Percentiles rank a stretch among this genome's conserved stretches.
phyloP scores from a whole-genome alignment of 768 basidiomycete genomes.

The Neoboletus subvelutipes region DNA sequence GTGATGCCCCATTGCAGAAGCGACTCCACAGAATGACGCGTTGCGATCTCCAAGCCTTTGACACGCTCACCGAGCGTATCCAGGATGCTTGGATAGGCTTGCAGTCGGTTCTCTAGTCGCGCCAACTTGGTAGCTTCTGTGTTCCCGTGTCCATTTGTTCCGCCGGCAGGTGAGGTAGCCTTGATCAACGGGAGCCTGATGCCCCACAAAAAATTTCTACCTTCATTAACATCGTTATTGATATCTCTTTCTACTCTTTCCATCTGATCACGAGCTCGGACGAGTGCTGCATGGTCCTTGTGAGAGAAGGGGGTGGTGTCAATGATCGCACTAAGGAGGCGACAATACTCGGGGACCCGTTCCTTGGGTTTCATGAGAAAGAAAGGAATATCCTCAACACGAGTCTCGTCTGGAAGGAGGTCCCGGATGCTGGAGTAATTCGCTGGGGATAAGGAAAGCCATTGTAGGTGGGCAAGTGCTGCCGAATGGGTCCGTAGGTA shows the following conservation, averaged over 20 bases:
- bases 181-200: no score
- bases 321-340: conserved; percentile 70
- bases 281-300: conserved; percentile 44
- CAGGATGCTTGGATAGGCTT: conserved; percentile 51
- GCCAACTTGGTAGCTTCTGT: conserved; percentile 46
- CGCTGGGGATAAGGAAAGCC: conserved; percentile 38
- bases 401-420: conserved; percentile 50
- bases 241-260: conserved; percentile 67
- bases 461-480: conserved; percentile 60
- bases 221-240: conserved; percentile 75
- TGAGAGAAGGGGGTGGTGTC: conserved; percentile 64
- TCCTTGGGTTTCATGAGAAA: conserved; percentile 97
- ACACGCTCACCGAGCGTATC: conserved; percentile 54
- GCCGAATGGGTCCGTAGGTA: conserved; percentile 74
- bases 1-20: conserved; percentile 62
- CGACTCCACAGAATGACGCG: conserved; percentile 42
- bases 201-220: no score
- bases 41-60: conserved; percentile 53
- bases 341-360: conserved; percentile 85
- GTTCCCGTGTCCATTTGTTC: conserved; percentile 20
- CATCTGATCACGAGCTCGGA: conserved; percentile 36
- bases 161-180: no score
- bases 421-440: conserved; percentile 58
- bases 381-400: conserved; percentile 85
- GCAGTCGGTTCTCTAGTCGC: conserved; percentile 49